These are phyloP conservation scores for Primulina huaijiensis DNA, from an alignment of 257 asterid genomes.

Conservation along the genomic window DNA sequence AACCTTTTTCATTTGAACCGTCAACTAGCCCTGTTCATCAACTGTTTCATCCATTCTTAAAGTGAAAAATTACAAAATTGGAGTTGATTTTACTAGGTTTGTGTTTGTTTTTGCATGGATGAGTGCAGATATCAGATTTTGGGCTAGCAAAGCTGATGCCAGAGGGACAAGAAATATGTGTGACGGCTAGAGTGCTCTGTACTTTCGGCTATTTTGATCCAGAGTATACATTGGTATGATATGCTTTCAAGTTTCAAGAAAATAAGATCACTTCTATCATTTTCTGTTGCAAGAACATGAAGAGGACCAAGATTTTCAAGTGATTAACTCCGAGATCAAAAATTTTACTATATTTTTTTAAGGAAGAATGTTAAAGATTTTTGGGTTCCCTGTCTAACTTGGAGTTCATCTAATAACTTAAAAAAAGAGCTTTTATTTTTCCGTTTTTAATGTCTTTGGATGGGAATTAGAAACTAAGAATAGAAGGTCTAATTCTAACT, in stretches of 20 bases:
- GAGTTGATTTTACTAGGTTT: too few species aligned
- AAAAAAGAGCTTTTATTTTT: neutral
- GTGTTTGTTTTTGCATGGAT: constrained; percentile 9
- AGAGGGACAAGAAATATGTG: constrained; percentile 81
- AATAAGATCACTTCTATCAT: constrained; percentile 67
- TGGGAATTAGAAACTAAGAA: constrained; percentile 21
- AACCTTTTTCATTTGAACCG: neutral
- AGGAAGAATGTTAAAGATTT: neutral
- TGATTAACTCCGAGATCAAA: neutral
- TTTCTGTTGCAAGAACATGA: neutral
- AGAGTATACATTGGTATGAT: constrained; percentile 84
- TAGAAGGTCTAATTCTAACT: constrained; percentile 20
- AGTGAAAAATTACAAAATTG: neutral
- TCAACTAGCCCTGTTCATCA: too few species aligned
- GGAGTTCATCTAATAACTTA: constrained; percentile 9
- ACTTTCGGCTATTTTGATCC: constrained; percentile 99
- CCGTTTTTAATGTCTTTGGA: constrained; percentile 2
- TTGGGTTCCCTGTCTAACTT: neutral
- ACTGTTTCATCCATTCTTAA: too few species aligned
- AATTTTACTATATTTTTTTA: neutral
- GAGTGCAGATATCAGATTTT: constrained; percentile 82
- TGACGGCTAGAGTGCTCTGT: constrained; percentile 83
- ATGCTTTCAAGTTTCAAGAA: constrained; percentile 38
- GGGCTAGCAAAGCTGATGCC: constrained; percentile 97
- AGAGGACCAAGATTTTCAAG: neutral